phyloP scores from a whole-genome alignment of 2,329 filamentous ascomycete species.

The Pseudocercospora crystallina region DNA sequence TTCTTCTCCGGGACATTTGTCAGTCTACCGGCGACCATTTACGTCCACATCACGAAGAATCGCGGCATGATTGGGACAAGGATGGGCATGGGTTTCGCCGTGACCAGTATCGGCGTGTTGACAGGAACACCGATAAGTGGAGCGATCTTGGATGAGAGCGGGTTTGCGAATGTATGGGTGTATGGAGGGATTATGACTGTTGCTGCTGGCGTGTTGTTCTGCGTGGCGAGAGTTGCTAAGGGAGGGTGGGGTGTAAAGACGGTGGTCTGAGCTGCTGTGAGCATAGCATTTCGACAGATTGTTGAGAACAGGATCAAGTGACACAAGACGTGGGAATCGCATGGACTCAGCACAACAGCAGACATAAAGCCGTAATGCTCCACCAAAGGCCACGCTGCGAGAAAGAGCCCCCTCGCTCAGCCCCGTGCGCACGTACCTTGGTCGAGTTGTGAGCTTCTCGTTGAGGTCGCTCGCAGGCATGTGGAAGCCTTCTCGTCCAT shows the following conservation, averaged over 20 bases:
- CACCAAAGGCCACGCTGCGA: too few relatives aligned
- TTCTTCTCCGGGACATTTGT: conserved; percentile 52
- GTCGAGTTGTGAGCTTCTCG: too few relatives aligned
- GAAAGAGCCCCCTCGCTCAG: too few relatives aligned
- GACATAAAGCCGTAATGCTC: too few relatives aligned
- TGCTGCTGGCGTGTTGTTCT: conserved; percentile 26
- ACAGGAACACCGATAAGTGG: conserved; percentile 59
- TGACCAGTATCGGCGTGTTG: conserved; percentile 50
- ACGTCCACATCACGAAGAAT: conserved; percentile 44
- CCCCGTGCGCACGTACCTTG: too few relatives aligned
- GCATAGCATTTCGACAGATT: too few relatives aligned
- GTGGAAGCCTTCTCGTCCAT: too few relatives aligned
- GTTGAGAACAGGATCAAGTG: too few relatives aligned
- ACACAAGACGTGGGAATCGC: too few relatives aligned
- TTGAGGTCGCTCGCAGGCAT: too few relatives aligned
- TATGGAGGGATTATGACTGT: conserved; percentile 41
- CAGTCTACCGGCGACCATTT: conserved; percentile 46
- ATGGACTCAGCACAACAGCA: too few relatives aligned
- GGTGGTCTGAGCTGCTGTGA: conserved; percentile 4
- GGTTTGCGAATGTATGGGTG: conserved; percentile 45
- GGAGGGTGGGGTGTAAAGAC: conserved; percentile 27
- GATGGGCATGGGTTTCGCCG: conserved; percentile 57
- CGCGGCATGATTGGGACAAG: conserved; percentile 51
- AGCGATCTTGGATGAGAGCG: conserved; percentile 50
- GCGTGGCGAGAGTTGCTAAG: conserved; percentile 28